Evolutionary conservation across 169 alveolate species (phyloP).

Genomic region (Cryptosporidium andersoni): DNA sequence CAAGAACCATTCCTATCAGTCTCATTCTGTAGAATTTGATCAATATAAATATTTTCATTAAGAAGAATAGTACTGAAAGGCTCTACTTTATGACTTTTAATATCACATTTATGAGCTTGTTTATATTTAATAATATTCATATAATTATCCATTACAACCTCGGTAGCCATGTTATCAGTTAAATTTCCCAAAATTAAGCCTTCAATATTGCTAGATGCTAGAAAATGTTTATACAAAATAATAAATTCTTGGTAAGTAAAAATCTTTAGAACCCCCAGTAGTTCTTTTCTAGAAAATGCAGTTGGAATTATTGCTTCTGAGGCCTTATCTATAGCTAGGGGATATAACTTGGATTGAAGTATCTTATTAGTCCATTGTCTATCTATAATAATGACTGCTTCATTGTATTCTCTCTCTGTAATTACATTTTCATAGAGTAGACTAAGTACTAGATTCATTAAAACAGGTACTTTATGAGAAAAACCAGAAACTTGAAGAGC

Average conservation of each 20-base stretch:
- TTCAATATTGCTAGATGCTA: conserved; percentile 23
- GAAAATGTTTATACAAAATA: conserved; percentile 2
- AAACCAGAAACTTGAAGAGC: conserved; percentile 39
- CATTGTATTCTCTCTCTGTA: conserved; percentile 22
- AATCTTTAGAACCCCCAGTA: conserved; percentile 10
- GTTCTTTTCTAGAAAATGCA: conserved; percentile 18
- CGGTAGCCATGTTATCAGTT: conserved; percentile 4
- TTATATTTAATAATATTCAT: conserved; percentile 6
- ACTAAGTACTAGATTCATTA: conserved; percentile 24
- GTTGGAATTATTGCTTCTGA: conserved; percentile 41
- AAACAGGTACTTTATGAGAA: conserved; percentile 43
- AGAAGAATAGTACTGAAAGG: conserved; percentile 14
- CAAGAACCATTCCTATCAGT: conserved; percentile 59
- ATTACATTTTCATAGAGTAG: conserved; percentile 3
- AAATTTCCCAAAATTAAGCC: conserved; percentile 63
- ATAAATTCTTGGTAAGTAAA: conserved; percentile 19
- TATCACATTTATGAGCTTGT: not conserved
- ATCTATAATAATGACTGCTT: conserved; percentile 14
- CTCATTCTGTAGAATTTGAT: conserved; percentile 4
- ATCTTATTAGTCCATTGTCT: conserved; percentile 57
- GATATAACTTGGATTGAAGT: conserved; percentile 17
- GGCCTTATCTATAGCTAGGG: conserved; percentile 40
- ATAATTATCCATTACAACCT: conserved; percentile 23
- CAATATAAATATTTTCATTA: conserved; percentile 12
- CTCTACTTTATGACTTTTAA: conserved; percentile 13